Conservation (phyloP, 2,329 filamentous ascomycete species). For the Monosporascus sp. region DNA sequence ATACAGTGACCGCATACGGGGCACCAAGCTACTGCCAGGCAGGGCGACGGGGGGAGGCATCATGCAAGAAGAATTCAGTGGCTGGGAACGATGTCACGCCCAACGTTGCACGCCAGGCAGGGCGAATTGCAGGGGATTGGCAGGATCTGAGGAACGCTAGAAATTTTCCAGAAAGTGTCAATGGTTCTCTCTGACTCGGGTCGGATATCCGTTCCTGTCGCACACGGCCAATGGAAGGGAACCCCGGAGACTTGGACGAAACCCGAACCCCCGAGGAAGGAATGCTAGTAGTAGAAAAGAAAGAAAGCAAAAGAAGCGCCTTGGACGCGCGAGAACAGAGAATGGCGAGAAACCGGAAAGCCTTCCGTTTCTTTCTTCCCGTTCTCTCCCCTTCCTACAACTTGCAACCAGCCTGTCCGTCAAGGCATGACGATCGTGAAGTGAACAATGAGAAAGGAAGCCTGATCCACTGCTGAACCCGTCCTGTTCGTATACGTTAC, state of each 20-base stretch:
- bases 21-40: background rate
- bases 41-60: background rate
- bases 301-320: too few species aligned
- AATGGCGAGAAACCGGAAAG: too few species aligned
- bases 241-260: conserved; percentile 2
- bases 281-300: background rate
- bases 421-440: too few species aligned
- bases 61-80: background rate
- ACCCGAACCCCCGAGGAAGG: background rate
- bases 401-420: too few species aligned
- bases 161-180: conserved; percentile 22
- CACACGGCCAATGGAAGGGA: conserved; percentile 12
- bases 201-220: conserved; percentile 17
- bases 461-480: too few species aligned
- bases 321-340: too few species aligned
- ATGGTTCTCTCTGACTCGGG: conserved; percentile 4
- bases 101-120: background rate
- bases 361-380: too few species aligned
- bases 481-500: too few species aligned
- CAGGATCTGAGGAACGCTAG: conserved; percentile 12
- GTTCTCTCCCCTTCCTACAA: too few species aligned
- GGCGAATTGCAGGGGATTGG: background rate
- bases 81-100: background rate
- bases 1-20: background rate
- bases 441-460: too few species aligned